A percentile compares a stretch with the other conserved stretches of the same genome.
Evolutionary conservation across 2,329 filamentous ascomycete genomes (phyloP).

Genomic region (Madurella mycetomatis): DNA sequence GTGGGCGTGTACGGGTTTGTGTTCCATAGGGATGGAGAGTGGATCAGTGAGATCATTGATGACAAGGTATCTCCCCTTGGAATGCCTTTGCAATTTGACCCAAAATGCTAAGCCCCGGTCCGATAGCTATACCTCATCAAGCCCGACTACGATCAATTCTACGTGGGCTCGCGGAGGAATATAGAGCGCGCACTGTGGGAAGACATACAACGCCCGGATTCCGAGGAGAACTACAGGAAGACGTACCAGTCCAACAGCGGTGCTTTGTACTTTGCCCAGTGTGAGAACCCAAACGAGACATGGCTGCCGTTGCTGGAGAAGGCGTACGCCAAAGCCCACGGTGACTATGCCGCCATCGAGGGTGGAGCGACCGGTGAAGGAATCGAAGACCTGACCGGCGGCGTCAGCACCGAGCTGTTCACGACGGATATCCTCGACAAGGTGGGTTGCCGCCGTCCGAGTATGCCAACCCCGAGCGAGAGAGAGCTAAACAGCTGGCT

Average conservation of each 20-base stretch:
- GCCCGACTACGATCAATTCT: conserved; percentile 55
- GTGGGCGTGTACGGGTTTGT: conserved; percentile 84
- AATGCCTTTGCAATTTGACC: not conserved
- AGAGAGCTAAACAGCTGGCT: not conserved
- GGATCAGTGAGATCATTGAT: conserved; percentile 56
- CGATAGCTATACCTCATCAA: conserved; percentile 49
- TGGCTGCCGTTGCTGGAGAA: conserved; percentile 71
- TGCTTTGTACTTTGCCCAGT: conserved; percentile 67
- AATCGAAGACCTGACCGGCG: conserved; percentile 57
- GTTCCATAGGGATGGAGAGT: conserved; percentile 76
- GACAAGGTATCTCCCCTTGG: conserved; percentile 39
- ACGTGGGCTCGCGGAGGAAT: conserved; percentile 29
- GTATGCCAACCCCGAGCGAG: too few relatives aligned
- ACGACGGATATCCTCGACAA: conserved; percentile 70
- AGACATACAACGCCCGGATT: conserved; percentile 45
- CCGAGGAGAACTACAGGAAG: conserved; percentile 56
- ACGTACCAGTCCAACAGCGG: conserved; percentile 64
- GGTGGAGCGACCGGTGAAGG: conserved; percentile 55
- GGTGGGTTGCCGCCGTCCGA: conserved; percentile 1
- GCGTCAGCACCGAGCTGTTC: conserved; percentile 65
- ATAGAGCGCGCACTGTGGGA: conserved; percentile 45
- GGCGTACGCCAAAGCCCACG: conserved; percentile 70
- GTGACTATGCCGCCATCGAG: conserved; percentile 67
- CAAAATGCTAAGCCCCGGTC: not conserved
- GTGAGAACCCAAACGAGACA: conserved; percentile 63